These are phyloP conservation scores for Aspergillus melleus DNA, from an alignment of 2,329 filamentous ascomycete species.

Conservation along the genomic window DNA sequence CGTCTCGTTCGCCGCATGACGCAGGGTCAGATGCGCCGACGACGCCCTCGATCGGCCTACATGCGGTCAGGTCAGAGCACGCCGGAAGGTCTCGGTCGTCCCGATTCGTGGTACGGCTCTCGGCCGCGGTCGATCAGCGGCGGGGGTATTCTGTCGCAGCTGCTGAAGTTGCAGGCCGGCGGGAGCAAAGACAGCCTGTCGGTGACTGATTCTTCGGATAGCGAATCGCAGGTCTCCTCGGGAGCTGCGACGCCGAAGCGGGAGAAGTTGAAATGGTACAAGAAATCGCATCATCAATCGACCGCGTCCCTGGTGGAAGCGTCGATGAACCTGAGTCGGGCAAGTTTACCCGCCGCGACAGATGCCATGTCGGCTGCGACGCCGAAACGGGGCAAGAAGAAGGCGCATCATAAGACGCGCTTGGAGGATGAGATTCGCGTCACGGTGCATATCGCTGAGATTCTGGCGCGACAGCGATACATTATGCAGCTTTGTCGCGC, in stretches of 20 bases:
- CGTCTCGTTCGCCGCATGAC: constrained; percentile 40
- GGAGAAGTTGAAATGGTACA: constrained; percentile 46
- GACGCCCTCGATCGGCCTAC: constrained; percentile 29
- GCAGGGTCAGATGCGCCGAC: constrained; percentile 26
- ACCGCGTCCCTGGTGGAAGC: constrained; percentile 40
- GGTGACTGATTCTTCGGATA: constrained; percentile 34
- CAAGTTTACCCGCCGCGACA: constrained; percentile 30
- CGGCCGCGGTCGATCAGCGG: constrained; percentile 29
- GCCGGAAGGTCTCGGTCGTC: constrained; percentile 27
- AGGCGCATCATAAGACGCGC: constrained; percentile 21
- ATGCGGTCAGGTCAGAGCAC: constrained; percentile 34
- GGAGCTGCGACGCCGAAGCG: constrained; percentile 34
- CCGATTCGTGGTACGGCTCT: constrained; percentile 24
- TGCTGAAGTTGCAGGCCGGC: constrained; percentile 68
- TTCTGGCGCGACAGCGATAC: constrained; percentile 77
- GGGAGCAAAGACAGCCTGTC: constrained; percentile 35
- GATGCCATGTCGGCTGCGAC: constrained; percentile 26
- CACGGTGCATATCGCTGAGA: constrained; percentile 64
- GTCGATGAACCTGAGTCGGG: constrained; percentile 37
- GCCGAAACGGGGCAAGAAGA: constrained; percentile 22
- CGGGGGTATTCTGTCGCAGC: constrained; percentile 66
- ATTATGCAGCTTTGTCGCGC: constrained; percentile 80
- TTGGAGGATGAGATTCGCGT: constrained; percentile 54
- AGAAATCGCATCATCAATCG: constrained; percentile 38
- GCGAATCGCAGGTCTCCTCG: constrained; percentile 28